phyloP scores from a whole-genome alignment of 192 early-diverging fungal species.

The Podila clonocystis region DNA sequence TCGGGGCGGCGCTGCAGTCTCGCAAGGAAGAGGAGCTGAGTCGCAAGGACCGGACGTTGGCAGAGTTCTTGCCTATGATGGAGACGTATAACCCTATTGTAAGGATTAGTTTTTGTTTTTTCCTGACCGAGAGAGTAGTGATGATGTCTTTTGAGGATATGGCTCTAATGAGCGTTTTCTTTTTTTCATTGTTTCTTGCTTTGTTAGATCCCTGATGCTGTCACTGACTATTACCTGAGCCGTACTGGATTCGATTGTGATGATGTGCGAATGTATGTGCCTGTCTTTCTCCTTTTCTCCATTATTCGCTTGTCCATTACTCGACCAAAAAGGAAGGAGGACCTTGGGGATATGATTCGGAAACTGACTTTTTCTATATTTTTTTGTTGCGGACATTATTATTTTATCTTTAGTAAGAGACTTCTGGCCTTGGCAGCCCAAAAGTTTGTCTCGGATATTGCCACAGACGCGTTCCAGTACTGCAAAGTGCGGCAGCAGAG shows the following conservation, averaged over 20 bases:
- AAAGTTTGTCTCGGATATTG: conserved; percentile 88
- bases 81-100: conserved; percentile 88
- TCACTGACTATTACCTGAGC: conserved; percentile 91
- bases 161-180: too few relatives aligned
- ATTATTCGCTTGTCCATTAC: too few relatives aligned
- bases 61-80: conserved; percentile 90
- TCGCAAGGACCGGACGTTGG: conserved; percentile 75
- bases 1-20: conserved; percentile 38
- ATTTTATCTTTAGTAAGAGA: conserved; percentile 64
- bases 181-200: background rate
- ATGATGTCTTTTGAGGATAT: background rate
- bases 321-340: too few relatives aligned
- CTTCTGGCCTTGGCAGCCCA: conserved; percentile 84
- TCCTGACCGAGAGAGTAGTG: too few relatives aligned
- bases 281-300: background rate
- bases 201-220: conserved; percentile 88
- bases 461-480: conserved; percentile 87
- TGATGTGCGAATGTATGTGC: conserved; percentile 76
- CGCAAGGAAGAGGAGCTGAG: conserved; percentile 64
- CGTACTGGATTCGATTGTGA: conserved; percentile 82
- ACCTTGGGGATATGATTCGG: too few relatives aligned
- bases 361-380: background rate
- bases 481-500: conserved; percentile 80
- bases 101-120: conserved; percentile 25
- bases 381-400: background rate